Percentiles rank a stretch among this genome's conserved stretches.
These are phyloP conservation scores for Ophiostoma sp. DNA, from an alignment of 2,329 filamentous ascomycete species.

Conservation along the genomic window DNA sequence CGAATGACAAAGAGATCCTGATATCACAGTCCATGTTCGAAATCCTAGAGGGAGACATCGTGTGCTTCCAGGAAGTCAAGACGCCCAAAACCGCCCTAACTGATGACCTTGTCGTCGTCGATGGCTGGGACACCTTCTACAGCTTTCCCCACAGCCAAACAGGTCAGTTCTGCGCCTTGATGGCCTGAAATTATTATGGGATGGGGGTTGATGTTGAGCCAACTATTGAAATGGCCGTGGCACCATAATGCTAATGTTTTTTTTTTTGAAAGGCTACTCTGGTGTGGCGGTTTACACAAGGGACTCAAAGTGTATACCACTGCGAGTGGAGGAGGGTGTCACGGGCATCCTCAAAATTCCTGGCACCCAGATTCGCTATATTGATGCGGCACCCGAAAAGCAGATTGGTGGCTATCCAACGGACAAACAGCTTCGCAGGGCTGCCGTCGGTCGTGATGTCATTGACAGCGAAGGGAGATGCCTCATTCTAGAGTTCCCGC, in stretches of 20 bases:
- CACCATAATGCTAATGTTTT: background rate
- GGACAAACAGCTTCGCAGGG: constrained; percentile 52
- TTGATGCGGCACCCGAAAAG: constrained; percentile 65
- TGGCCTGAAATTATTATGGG: background rate
- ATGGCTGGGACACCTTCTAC: constrained; percentile 95
- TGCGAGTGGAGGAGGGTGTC: constrained; percentile 90
- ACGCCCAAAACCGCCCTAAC: constrained; percentile 87
- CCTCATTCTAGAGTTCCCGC: constrained; percentile 85
- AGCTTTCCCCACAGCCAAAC: constrained; percentile 92
- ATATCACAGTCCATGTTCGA: constrained; percentile 80
- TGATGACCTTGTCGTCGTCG: constrained; percentile 93
- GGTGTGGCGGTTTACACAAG: constrained; percentile 93
- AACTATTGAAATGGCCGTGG: background rate
- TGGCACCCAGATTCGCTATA: constrained; percentile 63
- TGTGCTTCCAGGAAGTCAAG: constrained; percentile 93
- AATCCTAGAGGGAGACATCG: constrained; percentile 82
- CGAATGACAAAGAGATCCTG: background rate
- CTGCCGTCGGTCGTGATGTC: constrained; percentile 59
- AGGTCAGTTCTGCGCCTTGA: constrained; percentile 46
- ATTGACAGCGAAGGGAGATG: constrained; percentile 91
- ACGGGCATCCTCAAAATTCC: constrained; percentile 73
- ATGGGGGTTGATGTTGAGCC: background rate
- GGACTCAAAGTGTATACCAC: constrained; percentile 77
- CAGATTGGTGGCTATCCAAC: constrained; percentile 87
- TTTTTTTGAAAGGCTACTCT: constrained; percentile 67